Evolutionary conservation across 164 flowering plant genomes (phyloP).

Genomic region (Protea cynaroides): DNA sequence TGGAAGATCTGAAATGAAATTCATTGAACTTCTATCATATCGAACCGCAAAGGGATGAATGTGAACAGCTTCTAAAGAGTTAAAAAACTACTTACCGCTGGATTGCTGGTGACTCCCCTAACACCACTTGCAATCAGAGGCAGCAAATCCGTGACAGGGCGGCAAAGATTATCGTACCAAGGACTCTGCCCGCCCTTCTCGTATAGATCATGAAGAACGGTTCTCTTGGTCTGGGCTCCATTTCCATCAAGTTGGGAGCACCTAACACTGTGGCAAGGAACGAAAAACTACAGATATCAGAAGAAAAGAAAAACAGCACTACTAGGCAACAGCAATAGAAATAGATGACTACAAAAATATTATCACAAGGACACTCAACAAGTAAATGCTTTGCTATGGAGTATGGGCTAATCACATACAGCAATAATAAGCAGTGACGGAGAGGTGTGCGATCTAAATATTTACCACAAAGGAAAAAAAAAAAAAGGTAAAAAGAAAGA

Average conservation of each 20-base stretch:
- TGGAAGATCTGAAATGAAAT: conserved; percentile 80
- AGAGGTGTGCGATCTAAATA: too few relatives aligned
- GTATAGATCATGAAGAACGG: conserved; percentile 83
- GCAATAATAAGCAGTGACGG: too few relatives aligned
- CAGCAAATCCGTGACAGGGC: conserved; percentile 94
- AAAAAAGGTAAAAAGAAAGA: too few relatives aligned
- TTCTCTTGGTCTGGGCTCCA: conserved; percentile 49
- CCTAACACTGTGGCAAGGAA: conserved; percentile 45
- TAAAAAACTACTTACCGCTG: conserved; percentile 50
- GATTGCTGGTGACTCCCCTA: conserved; percentile 98
- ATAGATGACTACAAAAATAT: too few relatives aligned
- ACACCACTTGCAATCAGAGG: conserved; percentile 86
- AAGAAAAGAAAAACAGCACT: neutral
- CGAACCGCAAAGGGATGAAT: neutral
- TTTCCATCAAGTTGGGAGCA: conserved; percentile 64
- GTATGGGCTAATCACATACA: too few relatives aligned
- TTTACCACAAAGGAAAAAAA: too few relatives aligned
- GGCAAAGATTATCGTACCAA: conserved; percentile 96
- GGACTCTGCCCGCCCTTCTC: conserved; percentile 93
- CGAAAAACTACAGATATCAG: neutral
- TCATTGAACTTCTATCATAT: neutral
- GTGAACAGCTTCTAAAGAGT: neutral
- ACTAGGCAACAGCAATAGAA: too few relatives aligned
- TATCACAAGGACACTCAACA: too few relatives aligned
- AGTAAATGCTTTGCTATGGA: too few relatives aligned